These are phyloP conservation scores for Ampelocalamus luodianensis DNA, from an alignment of 176 grass and related monocot species.

Conservation along the genomic window DNA sequence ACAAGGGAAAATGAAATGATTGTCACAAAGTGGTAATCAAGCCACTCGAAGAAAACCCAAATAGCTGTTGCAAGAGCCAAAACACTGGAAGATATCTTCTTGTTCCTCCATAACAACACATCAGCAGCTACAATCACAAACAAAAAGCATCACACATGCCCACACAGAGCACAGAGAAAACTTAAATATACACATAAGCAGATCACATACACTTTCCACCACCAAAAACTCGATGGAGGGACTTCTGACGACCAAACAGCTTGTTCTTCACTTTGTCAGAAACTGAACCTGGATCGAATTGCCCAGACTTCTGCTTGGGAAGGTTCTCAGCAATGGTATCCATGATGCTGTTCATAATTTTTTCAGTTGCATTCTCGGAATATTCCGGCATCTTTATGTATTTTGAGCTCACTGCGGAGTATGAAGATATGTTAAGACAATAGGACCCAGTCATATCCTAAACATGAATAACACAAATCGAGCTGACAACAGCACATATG, in stretches of 20 bases:
- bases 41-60: conserved; percentile 94
- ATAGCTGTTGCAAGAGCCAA: conserved; percentile 62
- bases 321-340: conserved; percentile 69
- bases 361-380: conserved; percentile 61
- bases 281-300: conserved; percentile 53
- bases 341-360: conserved; percentile 64
- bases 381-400: conserved; percentile 56
- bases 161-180: not conserved
- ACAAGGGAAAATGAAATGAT: conserved; percentile 66
- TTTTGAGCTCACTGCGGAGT: conserved; percentile 23
- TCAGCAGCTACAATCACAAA: conserved; percentile 81
- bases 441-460: not conserved
- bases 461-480: not conserved
- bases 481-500: not conserved
- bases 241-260: conserved; percentile 69
- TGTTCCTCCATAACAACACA: conserved; percentile 93
- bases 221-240: conserved; percentile 73
- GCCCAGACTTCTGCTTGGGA: conserved; percentile 69
- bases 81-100: conserved; percentile 88
- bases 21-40: conserved; percentile 92
- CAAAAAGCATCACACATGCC: not conserved
- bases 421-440: conserved; percentile 27
- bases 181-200: conserved; percentile 12
- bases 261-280: conserved; percentile 60
- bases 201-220: conserved; percentile 72